These are phyloP conservation scores for Entomortierella chlamydospora DNA, from an alignment of 192 early-diverging fungal genomes.

Conservation along the genomic window DNA sequence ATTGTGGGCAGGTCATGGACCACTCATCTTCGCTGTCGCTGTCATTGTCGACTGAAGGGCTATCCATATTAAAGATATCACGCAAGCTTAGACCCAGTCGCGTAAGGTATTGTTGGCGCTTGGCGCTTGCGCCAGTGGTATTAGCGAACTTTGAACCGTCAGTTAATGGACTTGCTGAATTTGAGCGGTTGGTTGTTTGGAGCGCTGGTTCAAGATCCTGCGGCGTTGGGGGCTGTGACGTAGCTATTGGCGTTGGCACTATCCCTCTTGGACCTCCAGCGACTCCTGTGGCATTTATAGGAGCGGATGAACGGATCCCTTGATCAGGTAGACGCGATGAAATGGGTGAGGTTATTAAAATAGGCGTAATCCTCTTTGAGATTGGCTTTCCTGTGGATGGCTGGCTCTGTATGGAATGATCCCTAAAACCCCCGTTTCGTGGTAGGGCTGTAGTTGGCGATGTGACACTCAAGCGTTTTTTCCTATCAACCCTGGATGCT, in stretches of 20 bases:
- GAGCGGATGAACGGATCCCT: neutral
- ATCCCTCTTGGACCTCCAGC: neutral
- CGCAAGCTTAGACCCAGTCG: neutral
- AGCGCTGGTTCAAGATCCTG: constrained; percentile 4
- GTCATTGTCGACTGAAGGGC: constrained; percentile 5
- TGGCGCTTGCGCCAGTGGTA: neutral
- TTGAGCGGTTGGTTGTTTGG: neutral
- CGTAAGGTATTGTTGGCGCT: constrained; percentile 1
- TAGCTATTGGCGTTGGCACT: constrained; percentile 2
- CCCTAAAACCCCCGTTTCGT: too few species aligned
- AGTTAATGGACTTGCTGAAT: neutral
- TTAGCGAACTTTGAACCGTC: neutral
- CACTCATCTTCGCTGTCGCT: constrained; percentile 29
- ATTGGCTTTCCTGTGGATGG: neutral
- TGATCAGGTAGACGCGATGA: neutral
- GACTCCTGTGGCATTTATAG: neutral
- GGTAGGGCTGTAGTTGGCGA: neutral
- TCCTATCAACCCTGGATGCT: neutral
- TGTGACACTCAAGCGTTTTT: neutral
- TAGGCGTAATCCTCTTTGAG: neutral
- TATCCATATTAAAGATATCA: constrained; percentile 22
- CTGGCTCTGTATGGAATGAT: too few species aligned
- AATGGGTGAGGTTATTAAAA: neutral
- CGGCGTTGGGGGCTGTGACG: neutral
- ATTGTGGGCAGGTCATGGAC: neutral